Conservation (phyloP, 1,284 basidiomycete genomes). For the Rugosomyces carneus region DNA sequence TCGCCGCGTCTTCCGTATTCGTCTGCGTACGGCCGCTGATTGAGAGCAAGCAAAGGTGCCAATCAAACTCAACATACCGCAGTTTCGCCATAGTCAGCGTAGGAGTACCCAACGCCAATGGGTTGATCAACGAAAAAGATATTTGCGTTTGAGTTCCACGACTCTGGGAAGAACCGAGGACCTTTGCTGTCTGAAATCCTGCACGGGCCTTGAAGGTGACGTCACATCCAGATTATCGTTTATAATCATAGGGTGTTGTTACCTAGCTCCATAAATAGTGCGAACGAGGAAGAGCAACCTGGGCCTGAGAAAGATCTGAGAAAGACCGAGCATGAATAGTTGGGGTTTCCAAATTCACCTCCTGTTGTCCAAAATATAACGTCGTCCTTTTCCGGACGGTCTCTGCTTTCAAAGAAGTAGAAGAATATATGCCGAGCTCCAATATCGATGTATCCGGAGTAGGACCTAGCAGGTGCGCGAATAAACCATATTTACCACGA, state of each 20-base stretch:
- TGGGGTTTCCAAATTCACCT: constrained; percentile 25
- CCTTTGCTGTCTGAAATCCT: constrained; percentile 37
- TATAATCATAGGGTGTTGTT: not conserved
- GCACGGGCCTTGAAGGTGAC: constrained; percentile 38
- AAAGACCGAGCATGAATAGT: not conserved
- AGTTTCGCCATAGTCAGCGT: constrained; percentile 62
- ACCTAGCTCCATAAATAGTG: constrained; percentile 65
- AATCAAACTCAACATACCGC: constrained; percentile 43
- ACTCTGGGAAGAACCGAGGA: constrained; percentile 48
- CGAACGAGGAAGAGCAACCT: constrained; percentile 49
- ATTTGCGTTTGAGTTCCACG: constrained; percentile 68
- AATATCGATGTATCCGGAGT: constrained; percentile 18
- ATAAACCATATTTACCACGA: not conserved
- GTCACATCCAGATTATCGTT: not conserved
- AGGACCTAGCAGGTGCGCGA: not conserved
- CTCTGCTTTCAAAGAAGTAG: constrained; percentile 48
- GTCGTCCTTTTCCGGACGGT: constrained; percentile 58
- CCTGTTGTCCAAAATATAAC: constrained; percentile 67
- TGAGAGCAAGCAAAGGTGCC: not conserved
- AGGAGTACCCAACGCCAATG: constrained; percentile 63
- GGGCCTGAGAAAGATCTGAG: constrained; percentile 30
- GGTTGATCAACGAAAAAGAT: constrained; percentile 71
- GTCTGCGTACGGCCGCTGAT: constrained; percentile 24
- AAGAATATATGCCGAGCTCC: constrained; percentile 23
- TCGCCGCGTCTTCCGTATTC: constrained; percentile 62